Base-by-base conservation (phyloP, 805 yeast genomes). In the Candida caryicola region DNA sequence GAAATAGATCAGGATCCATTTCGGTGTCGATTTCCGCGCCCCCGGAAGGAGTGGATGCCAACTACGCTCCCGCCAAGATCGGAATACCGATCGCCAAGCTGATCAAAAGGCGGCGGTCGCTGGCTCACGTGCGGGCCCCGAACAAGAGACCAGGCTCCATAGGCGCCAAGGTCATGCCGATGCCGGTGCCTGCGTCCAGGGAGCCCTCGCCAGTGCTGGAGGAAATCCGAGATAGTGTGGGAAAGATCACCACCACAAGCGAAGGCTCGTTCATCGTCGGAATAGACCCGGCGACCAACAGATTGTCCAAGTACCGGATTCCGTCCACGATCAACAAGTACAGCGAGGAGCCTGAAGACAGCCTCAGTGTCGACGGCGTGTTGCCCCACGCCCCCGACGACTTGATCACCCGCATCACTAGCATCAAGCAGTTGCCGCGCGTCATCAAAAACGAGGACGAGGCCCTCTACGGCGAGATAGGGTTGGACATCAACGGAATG, bases 401-500 rank as follows among this genome's bases (percentile, higher is more conserved):
- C 40, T 69, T 55, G 45, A 60, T 48, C 33, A 62, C 60, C 35
- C 59, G 37, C 14, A 52, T 68, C 10, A 46, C 60, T 12, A 59
- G 57, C 13, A 50, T 60, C 4, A 56, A 52, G 16, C 64, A 62
- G 29, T 60, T 73, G 6, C 73, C 60, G 34, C 59, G 43, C 62
- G 69, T 43, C 46, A 72, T 46, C 57, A 70, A 28, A 50, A 59
- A 50, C 46, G 70, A 43, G 44, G 73, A 48, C 34, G 49, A 28
- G 9, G 72, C 66, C 17, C 62, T 71, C 21, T 66, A 67, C 14
- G 60, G 71, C 13, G 57, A 68, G 12, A 69, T 77, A 23, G 52
- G 61, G 5, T 64, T 85, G 26, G 78, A 80, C 50, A 75, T 76
- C 30, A 71, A 73, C 1, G 57, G 55, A 17, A 76, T 85, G 54